phyloP scores from a whole-genome alignment of 352 stramenopile species.

The Blastocystis sp. region DNA sequence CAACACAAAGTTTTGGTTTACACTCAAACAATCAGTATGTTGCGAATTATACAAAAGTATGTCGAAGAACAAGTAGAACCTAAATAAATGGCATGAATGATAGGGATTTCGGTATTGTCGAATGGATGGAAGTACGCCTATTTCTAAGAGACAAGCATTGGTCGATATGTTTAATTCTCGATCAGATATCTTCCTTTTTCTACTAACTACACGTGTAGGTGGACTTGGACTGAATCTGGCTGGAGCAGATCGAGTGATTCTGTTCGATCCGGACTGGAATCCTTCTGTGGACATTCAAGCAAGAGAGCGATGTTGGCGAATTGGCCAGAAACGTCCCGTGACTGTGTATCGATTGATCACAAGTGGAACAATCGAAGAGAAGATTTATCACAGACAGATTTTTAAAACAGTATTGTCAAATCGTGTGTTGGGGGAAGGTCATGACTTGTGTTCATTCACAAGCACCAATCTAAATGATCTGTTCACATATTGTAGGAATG shows the following conservation, averaged over 20 bases:
- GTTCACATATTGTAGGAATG: constrained; percentile 75
- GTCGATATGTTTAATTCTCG: constrained; percentile 90
- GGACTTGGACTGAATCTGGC: constrained; percentile 91
- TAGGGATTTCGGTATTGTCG: constrained; percentile 80
- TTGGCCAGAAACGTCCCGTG: constrained; percentile 79
- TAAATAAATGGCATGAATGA: background rate
- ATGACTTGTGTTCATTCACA: constrained; percentile 89
- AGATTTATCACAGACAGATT: constrained; percentile 97
- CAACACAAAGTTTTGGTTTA: constrained; percentile 92
- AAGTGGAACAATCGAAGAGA: constrained; percentile 95
- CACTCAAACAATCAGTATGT: constrained; percentile 88
- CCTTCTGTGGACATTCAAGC: constrained; percentile 78
- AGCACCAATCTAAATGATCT: constrained; percentile 87
- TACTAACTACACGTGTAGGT: constrained; percentile 80
- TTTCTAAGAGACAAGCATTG: constrained; percentile 82
- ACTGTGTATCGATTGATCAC: constrained; percentile 86
- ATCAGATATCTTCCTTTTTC: constrained; percentile 75
- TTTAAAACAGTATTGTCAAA: constrained; percentile 97
- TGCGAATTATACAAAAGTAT: constrained; percentile 90
- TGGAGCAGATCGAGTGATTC: constrained; percentile 85
- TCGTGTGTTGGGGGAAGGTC: constrained; percentile 88
- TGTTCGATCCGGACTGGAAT: constrained; percentile 99
- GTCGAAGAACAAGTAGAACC: constrained; percentile 68
- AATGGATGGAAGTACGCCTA: constrained; percentile 89
- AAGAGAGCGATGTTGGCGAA: constrained; percentile 89